Evolutionary conservation across 768 basidiomycete genomes (phyloP), one percentile per base, ranked within the genome.

Genomic region (Terana coerulea): DNA sequence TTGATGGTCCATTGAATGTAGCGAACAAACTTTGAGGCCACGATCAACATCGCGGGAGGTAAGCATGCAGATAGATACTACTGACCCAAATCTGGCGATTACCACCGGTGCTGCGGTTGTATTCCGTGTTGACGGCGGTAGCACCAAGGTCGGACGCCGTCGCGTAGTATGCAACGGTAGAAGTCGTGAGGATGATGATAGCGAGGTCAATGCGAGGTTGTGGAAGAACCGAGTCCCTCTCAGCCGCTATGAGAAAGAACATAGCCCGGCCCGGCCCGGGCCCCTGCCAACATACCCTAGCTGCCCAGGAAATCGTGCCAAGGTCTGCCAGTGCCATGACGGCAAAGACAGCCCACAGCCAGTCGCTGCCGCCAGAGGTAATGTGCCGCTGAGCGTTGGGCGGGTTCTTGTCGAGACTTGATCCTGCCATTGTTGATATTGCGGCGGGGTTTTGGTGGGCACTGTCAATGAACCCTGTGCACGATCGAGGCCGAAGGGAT

Each of bases 1-100:
- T 75, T 79, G 69, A 80, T 75, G 48, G 75, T 72, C 77, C 76
- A 79, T 48, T 76, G 75, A 57, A 80, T 77, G 54, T 78, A 80
- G 26, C 76, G 70, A 0, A 72, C 77, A 57, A 67, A 82, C 74
- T 75, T 10, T 10, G 2, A n/a, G n/a, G n/a, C n/a, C n/a, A n/a
- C n/a, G n/a, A n/a, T n/a, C n/a, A n/a, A n/a, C n/a, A n/a, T n/a
- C n/a, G n/a, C n/a, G n/a, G n/a, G n/a, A n/a, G n/a, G n/a, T n/a
- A n/a, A n/a, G n/a, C n/a, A n/a, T n/a, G n/a, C n/a, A n/a, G n/a
- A n/a, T n/a, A n/a, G n/a, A n/a, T n/a, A n/a, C 2, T 9, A 22
- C 69, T 46, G 66, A 81, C 72, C 71, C 73, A 72, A 65, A 72
- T 62, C 55, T 66, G 71, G 15, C 72, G 72, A 1, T 64, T 66